These are phyloP conservation scores for Suillus weaverae DNA, from an alignment of 768 basidiomycete genomes.

Conservation along the genomic window DNA sequence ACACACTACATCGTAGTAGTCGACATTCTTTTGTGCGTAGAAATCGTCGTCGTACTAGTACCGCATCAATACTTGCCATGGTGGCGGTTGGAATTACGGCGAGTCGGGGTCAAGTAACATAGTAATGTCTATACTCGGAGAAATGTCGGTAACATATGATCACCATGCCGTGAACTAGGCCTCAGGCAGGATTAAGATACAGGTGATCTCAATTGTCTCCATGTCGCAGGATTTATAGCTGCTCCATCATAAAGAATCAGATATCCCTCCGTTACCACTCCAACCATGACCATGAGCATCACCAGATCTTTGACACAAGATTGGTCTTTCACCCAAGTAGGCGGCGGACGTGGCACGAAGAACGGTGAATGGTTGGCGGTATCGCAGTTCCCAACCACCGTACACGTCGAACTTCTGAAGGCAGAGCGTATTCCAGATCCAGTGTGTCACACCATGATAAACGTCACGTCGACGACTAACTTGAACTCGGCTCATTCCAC, in stretches of 20 bases:
- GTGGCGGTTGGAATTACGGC: background rate
- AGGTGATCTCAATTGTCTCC: slow-evolving; percentile 4
- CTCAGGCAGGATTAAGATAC: background rate
- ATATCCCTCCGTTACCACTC: background rate
- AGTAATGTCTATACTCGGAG: slow-evolving; percentile 11
- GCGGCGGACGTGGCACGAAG: slow-evolving; percentile 57
- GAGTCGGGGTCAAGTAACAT: no score
- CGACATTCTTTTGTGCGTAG: background rate
- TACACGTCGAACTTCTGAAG: slow-evolving; percentile 84
- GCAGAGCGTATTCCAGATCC: slow-evolving; percentile 79
- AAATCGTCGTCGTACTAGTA: background rate
- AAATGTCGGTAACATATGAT: slow-evolving; percentile 12
- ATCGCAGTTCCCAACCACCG: slow-evolving; percentile 75
- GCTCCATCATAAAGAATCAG: background rate
- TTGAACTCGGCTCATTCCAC: slow-evolving; percentile 16
- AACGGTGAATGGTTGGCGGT: slow-evolving; percentile 67
- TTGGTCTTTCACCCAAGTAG: slow-evolving; percentile 72
- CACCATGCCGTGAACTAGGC: background rate
- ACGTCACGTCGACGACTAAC: background rate
- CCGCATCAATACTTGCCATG: background rate
- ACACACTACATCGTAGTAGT: background rate
- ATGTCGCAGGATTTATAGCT: slow-evolving; percentile 10
- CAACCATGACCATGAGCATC: slow-evolving; percentile 17
- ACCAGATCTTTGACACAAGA: slow-evolving; percentile 37
- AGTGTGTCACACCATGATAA: slow-evolving; percentile 42